phyloP scores from a whole-genome alignment of 192 early-diverging fungal species.

The Allomyces javanicus region DNA sequence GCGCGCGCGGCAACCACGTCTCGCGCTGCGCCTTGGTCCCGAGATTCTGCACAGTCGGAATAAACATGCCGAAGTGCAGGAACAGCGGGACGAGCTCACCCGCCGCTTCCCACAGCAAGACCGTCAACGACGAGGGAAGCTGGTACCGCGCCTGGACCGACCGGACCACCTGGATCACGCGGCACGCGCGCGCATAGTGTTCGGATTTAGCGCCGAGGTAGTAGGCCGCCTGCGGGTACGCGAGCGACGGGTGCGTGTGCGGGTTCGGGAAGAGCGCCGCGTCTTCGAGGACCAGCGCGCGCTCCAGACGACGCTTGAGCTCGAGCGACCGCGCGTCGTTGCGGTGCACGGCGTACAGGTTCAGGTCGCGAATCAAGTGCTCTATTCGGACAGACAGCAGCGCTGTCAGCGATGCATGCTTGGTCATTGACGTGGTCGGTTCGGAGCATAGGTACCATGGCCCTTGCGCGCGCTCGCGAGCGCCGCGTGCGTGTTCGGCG shows the following conservation, averaged over 20 bases:
- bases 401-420: no score
- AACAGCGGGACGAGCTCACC: neutral
- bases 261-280: no score
- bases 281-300: neutral
- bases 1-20: constrained; percentile 49
- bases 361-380: neutral
- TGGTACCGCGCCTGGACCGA: neutral
- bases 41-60: constrained; percentile 54
- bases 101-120: neutral
- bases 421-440: no score
- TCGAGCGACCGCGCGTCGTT: neutral
- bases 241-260: neutral
- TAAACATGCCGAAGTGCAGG: constrained; percentile 21
- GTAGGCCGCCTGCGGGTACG: neutral
- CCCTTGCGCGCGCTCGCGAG: neutral
- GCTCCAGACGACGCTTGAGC: neutral
- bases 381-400: neutral
- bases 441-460: neutral
- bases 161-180: neutral
- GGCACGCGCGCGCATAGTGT: neutral
- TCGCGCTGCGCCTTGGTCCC: constrained; percentile 58
- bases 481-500: neutral
- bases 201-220: neutral
- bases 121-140: neutral
- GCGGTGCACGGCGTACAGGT: neutral